Evolutionary conservation across 129 eudicot genomes (phyloP), one percentile per base, ranked within the genome.

Genomic region (Smallanthus sonchifolius): DNA sequence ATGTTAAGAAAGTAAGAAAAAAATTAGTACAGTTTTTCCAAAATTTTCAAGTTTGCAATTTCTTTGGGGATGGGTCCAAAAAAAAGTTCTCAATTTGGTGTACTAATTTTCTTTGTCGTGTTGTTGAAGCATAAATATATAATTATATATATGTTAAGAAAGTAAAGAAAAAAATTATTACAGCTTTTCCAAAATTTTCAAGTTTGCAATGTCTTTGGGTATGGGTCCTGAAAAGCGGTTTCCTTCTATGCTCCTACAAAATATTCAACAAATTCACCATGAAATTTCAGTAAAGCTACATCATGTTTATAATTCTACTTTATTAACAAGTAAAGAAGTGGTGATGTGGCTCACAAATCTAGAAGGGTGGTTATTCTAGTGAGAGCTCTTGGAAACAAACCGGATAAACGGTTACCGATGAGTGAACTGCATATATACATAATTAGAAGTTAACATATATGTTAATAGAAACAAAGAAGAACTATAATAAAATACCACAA

Each of bases 201-300:
- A 70, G 54, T 76, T 84, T 51, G 85, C 92, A 76, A 90, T 90
- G 7, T 83, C 88, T 70, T 73, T 30, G 24, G 92, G 90, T 54
- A n/a, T n/a, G n/a, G n/a, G n/a, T n/a, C n/a, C n/a, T n/a, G n/a
- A n/a, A n/a, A n/a, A n/a, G n/a, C n/a, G 81, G 43, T 90, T 90
- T 56, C 92, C 96, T 79, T 90, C 96, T 39, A 90, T 78, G 82
- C 90, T 87, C 90, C 96, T 90, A 87, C 59, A 88, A 56, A 36
- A 45, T 39, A 37, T 57, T n/a, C 15, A 77, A 57, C 35, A 38
- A 44, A 55, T 7, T 17, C 62, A 55, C 35, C 49, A 56, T 81
- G 77, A 75, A 75, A 59, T 44, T 28, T 19, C 68, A 28, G 66
- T 56, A 72, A 59, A 19, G 13, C 20, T 15, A 49, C 20, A n/a